Conservation (phyloP, 345 rosid species). For the Ailanthus altissimus region DNA sequence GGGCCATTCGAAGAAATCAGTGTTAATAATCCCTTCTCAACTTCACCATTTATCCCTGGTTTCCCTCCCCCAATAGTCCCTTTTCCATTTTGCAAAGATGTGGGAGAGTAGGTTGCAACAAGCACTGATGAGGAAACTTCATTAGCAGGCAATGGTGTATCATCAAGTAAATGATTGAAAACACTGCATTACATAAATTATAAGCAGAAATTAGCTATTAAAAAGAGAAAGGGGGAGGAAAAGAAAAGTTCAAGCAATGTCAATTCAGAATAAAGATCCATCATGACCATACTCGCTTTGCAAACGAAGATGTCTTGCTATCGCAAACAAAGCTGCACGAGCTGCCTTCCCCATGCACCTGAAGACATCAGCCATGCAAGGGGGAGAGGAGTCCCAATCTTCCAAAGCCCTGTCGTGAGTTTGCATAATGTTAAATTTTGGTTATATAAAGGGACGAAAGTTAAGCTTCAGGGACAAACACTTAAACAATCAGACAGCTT, state of each 20-base stretch:
- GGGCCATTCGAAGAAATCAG: constrained; percentile 76
- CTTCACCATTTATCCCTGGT: constrained; percentile 58
- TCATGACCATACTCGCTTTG: constrained; percentile 81
- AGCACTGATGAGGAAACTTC: constrained; percentile 91
- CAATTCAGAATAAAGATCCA: constrained; percentile 27
- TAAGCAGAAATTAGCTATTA: constrained; percentile 9
- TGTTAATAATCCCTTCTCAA: constrained; percentile 91
- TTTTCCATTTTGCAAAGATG: constrained; percentile 73
- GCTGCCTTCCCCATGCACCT: constrained; percentile 96
- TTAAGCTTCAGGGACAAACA: not conserved
- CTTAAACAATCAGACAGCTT: not conserved
- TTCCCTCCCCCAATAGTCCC: constrained; percentile 71
- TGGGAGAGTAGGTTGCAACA: constrained; percentile 65
- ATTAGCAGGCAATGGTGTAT: constrained; percentile 79
- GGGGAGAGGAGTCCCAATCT: constrained; percentile 91
- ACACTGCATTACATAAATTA: constrained; percentile 58
- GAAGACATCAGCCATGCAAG: constrained; percentile 91
- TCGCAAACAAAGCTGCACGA: constrained; percentile 78
- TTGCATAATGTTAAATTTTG: not conserved
- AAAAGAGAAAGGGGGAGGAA: not conserved
- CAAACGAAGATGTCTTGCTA: constrained; percentile 91
- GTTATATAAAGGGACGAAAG: not conserved
- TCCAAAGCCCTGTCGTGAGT: constrained; percentile 63
- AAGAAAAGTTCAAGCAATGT: constrained; percentile 5
- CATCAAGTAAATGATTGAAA: constrained; percentile 90